These are phyloP conservation scores for Stephanodiscus triporus DNA, from an alignment of 108 stramenopile genomes.

Conservation along the genomic window DNA sequence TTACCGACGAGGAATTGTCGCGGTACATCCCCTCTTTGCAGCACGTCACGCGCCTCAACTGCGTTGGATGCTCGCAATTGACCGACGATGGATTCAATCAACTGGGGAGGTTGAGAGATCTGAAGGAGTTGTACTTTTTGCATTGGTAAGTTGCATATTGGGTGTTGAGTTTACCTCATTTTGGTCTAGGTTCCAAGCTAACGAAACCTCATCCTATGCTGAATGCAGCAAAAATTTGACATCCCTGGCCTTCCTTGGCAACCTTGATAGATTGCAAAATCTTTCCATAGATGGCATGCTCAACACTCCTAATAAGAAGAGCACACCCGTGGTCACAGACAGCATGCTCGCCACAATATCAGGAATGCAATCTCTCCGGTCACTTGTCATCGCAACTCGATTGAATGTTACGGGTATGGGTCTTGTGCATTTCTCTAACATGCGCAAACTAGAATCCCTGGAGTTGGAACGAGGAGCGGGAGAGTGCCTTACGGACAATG, in stretches of 20 bases:
- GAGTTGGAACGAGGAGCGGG: constrained; percentile 47
- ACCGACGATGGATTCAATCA: constrained; percentile 26
- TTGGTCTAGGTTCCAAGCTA: neutral
- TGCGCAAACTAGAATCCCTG: constrained; percentile 42
- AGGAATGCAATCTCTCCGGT: constrained; percentile 29
- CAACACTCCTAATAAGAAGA: constrained; percentile 18
- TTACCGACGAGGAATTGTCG: constrained; percentile 37
- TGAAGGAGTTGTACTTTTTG: constrained; percentile 47
- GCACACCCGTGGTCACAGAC: constrained; percentile 38
- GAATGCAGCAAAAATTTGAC: constrained; percentile 25
- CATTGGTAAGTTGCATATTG: constrained; percentile 19
- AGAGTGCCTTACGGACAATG: constrained; percentile 40
- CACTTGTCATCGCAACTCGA: constrained; percentile 37
- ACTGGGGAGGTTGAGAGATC: constrained; percentile 25
- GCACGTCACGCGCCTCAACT: constrained; percentile 35
- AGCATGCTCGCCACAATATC: constrained; percentile 26
- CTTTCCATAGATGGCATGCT: constrained; percentile 50
- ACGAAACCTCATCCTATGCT: neutral
- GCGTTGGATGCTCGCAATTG: constrained; percentile 38
- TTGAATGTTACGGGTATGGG: constrained; percentile 39
- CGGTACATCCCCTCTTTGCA: constrained; percentile 21
- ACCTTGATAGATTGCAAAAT: constrained; percentile 16
- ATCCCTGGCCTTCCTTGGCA: constrained; percentile 36
- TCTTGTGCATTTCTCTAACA: constrained; percentile 28
- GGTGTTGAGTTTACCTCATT: neutral